Evolutionary conservation across 2,329 filamentous ascomycete genomes (phyloP), one percentile per base, ranked within the genome.

Genomic region (Microdochium trichocladiopsis): DNA sequence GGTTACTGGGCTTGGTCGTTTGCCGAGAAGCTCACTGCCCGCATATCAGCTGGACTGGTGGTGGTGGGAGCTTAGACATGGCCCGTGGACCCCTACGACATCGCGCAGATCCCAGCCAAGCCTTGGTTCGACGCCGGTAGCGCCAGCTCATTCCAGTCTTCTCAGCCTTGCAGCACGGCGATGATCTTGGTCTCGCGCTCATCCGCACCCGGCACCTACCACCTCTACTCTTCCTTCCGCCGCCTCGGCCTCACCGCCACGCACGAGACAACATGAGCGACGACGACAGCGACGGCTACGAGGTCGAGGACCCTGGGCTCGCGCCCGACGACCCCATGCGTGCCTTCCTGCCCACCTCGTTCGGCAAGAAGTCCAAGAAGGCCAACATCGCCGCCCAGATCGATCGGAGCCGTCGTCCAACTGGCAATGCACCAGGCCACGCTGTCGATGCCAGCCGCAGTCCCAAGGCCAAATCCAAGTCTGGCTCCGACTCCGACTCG

Each of bases 301-400:
- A 45, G 41, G 71, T 86, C 43, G 80, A 84, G 60, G 70, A 64
- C 23, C 75, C 78, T 18, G 73, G 76, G 31, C 61, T 85, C 55
- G 76, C 78, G 31, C 73, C 72, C 21, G 82, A 90, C 64, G 86
- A 90, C 57, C 84, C 85, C 41, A 80, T 93, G 76, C 80, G 85
- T 63, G 79, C 83, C 50, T 95, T 91, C 64, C 72, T 96, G 55
- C 92, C 93, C 1, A 77, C 84, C 2, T 83, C 89, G 0, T 96
- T 97, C 66, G 93, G 93, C 50, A 95, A 93, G 68, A 87, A 88
- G 66, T 78, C 83, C 36, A 85, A 82, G 60, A 82, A 85, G 57
- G 75, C 88, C 60, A 83, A 95, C 68, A 77, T 93, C 57, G 81
- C 84, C 51, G 86, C 85, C 52, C 92, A 96, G 70, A 87, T 97